Evolutionary conservation across 768 basidiomycete species (phyloP).

Genomic region (Kwoniella heveanensis): DNA sequence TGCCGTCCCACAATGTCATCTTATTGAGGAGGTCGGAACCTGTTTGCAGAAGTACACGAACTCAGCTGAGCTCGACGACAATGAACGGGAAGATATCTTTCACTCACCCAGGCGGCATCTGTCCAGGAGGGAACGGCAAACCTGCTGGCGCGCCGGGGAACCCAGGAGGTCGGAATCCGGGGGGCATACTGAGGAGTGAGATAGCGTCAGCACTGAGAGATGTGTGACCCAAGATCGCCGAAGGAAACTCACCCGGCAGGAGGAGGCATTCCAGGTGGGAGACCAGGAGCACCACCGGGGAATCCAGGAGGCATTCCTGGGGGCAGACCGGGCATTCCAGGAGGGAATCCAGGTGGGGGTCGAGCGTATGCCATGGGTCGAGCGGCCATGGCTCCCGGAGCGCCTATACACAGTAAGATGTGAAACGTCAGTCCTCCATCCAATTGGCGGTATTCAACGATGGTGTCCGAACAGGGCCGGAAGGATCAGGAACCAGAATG

Average conservation of each 20-base stretch:
- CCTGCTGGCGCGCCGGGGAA: conserved; percentile 52
- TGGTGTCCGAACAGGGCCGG: too few relatives aligned
- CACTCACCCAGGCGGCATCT: conserved; percentile 56
- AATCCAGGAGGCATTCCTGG: conserved; percentile 58
- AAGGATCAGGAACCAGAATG: too few relatives aligned
- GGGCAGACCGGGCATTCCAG: conserved; percentile 76
- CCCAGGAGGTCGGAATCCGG: conserved; percentile 55
- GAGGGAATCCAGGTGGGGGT: conserved; percentile 58
- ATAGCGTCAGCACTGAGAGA: background rate
- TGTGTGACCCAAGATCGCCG: conserved; percentile 3
- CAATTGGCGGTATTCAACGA: too few relatives aligned
- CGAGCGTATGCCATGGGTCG: conserved; percentile 57
- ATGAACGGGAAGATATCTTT: background rate
- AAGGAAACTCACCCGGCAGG: conserved; percentile 43
- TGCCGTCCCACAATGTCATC: background rate
- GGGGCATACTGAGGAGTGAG: conserved; percentile 40
- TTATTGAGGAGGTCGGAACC: conserved; percentile 53
- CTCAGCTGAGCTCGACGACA: too few relatives aligned
- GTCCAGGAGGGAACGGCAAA: conserved; percentile 52
- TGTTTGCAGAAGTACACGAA: too few relatives aligned
- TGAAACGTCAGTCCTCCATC: too few relatives aligned
- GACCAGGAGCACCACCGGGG: conserved; percentile 45
- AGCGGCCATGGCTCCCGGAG: conserved; percentile 56
- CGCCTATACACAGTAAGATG: conserved; percentile 22
- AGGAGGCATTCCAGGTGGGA: conserved; percentile 55